Evolutionary conservation across 441 rosid genomes (phyloP).

Genomic region (Croton setiger): DNA sequence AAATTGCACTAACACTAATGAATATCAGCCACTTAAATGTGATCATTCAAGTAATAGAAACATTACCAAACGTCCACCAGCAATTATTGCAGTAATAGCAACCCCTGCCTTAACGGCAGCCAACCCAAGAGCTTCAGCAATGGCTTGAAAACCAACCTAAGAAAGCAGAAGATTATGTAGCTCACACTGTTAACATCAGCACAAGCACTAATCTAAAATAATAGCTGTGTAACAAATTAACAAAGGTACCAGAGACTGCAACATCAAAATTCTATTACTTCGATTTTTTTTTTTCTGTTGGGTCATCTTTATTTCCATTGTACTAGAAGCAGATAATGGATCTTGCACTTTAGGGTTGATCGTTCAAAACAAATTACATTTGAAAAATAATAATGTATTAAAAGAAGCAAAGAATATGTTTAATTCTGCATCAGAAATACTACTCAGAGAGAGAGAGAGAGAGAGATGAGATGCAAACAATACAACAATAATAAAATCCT

Average conservation of each 20-base stretch:
- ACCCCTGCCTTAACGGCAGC: slow-evolving; percentile 97
- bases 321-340: background rate
- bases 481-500: too few relatives aligned
- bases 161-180: slow-evolving; percentile 28
- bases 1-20: slow-evolving; percentile 14
- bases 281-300: background rate
- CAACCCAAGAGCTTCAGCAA: slow-evolving; percentile 96
- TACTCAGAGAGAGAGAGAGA: slow-evolving; percentile 2
- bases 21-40: slow-evolving; percentile 20
- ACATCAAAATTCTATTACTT: background rate
- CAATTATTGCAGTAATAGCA: slow-evolving; percentile 95
- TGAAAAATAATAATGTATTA: background rate
- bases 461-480: background rate
- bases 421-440: background rate
- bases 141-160: slow-evolving; percentile 95
- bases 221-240: background rate
- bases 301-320: slow-evolving; percentile 1
- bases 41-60: slow-evolving; percentile 18
- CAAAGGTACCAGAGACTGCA: slow-evolving; percentile 8
- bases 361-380: background rate
- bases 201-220: slow-evolving; percentile 11
- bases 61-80: slow-evolving; percentile 96
- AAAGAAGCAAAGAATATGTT: background rate
- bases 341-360: background rate
- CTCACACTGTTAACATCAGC: slow-evolving; percentile 20